phyloP scores from a whole-genome alignment of 257 asterid species.

The Euphrasia confusa region DNA sequence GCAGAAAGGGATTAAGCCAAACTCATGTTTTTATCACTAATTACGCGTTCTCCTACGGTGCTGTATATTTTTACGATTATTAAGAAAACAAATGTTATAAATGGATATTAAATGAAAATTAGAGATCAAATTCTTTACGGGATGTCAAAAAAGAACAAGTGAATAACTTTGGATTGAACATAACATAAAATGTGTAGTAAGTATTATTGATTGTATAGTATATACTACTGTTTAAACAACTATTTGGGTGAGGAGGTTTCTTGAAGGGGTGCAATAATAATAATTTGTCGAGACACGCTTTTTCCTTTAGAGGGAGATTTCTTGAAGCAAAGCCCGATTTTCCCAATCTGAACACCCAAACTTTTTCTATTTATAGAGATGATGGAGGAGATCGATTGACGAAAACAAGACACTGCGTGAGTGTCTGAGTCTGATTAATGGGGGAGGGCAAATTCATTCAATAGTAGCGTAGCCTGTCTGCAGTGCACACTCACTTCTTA shows the following conservation, averaged over 20 bases:
- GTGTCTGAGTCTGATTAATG: not conserved
- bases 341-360: slow-evolving; percentile 21
- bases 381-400: slow-evolving; percentile 38
- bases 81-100: too few species aligned
- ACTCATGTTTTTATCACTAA: too few species aligned
- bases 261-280: slow-evolving; percentile 47
- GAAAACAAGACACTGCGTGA: slow-evolving; percentile 48
- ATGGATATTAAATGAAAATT: too few species aligned
- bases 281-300: slow-evolving; percentile 22
- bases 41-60: too few species aligned
- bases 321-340: slow-evolving; percentile 45
- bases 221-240: slow-evolving; percentile 20
- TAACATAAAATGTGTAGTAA: too few species aligned
- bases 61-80: too few species aligned
- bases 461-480: too few species aligned
- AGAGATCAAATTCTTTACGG: too few species aligned
- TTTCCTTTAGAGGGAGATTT: slow-evolving; percentile 45
- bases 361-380: slow-evolving; percentile 31
- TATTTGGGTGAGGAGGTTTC: slow-evolving; percentile 25
- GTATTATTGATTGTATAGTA: too few species aligned
- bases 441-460: not conserved
- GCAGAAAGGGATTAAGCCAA: too few species aligned
- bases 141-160: not conserved
- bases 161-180: not conserved
- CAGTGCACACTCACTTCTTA: not conserved